A percentile compares a stretch with the other conserved stretches of the same genome.
Conservation (phyloP, 495 filamentous ascomycete species). For the Trichoderma orchidacearum region DNA sequence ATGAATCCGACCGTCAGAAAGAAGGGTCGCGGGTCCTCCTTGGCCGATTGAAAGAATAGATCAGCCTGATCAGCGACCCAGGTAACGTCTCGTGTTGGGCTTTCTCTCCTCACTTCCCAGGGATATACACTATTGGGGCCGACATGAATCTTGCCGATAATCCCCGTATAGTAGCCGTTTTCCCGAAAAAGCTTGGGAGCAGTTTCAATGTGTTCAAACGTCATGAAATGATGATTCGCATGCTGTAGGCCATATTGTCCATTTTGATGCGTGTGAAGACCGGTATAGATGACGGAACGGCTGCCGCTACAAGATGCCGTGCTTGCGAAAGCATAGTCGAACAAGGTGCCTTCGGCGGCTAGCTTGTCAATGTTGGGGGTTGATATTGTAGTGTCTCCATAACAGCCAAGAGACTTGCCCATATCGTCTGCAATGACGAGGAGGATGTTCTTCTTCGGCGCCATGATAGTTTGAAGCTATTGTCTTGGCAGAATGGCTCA, state of each 20-base stretch:
- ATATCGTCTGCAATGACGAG: constrained; percentile 31
- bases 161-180: constrained; percentile 24
- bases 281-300: constrained; percentile 30
- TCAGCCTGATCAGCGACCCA: constrained; percentile 19
- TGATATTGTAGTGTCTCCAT: constrained; percentile 16
- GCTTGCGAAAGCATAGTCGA: constrained; percentile 26
- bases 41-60: constrained; percentile 20
- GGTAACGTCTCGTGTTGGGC: constrained; percentile 20
- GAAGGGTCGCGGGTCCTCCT: constrained; percentile 16
- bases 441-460: constrained; percentile 16
- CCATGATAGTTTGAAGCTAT: too few relatives aligned
- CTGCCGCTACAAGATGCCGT: constrained; percentile 33
- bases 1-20: constrained; percentile 29
- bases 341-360: constrained; percentile 17
- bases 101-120: constrained; percentile 25
- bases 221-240: constrained; percentile 23
- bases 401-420: constrained; percentile 23
- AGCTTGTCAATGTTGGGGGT: constrained; percentile 27
- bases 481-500: too few relatives aligned
- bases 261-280: constrained; percentile 32
- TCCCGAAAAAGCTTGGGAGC: constrained; percentile 20
- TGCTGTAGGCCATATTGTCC: constrained; percentile 28
- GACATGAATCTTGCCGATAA: constrained; percentile 35
- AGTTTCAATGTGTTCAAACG: constrained; percentile 26
- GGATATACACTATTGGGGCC: constrained; percentile 24